Evolutionary conservation across 768 basidiomycete genomes (phyloP).

Genomic region (Russula ochroleuca): DNA sequence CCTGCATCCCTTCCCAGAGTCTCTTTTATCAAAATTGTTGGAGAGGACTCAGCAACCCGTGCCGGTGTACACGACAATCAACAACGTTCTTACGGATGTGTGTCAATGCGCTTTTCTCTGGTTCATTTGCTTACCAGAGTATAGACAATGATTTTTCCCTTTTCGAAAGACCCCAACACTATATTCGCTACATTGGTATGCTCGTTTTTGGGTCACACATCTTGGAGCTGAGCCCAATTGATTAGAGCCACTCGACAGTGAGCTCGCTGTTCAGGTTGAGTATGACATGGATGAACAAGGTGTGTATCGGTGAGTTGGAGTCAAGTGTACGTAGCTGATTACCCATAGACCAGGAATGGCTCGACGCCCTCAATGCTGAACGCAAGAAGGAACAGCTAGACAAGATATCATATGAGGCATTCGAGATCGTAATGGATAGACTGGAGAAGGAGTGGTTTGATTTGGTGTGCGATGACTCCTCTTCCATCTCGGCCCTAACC

Average conservation of each 20-base stretch:
- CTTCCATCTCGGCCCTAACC: conserved; percentile 5
- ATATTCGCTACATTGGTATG: conserved; percentile 87
- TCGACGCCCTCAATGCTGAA: conserved; percentile 78
- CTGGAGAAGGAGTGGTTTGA: conserved; percentile 99
- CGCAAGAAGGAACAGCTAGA: conserved; percentile 72
- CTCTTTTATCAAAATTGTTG: conserved; percentile 15
- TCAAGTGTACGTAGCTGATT: neutral
- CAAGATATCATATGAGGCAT: conserved; percentile 73
- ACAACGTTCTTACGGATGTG: conserved; percentile 39
- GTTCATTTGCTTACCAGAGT: conserved; percentile 14
- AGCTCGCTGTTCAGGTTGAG: conserved; percentile 89
- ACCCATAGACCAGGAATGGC: conserved; percentile 86
- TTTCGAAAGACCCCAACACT: conserved; percentile 75
- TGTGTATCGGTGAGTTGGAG: conserved; percentile 31
- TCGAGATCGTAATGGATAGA: conserved; percentile 96
- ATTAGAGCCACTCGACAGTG: conserved; percentile 85
- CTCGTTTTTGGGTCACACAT: conserved; percentile 5
- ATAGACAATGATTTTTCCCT: conserved; percentile 64
- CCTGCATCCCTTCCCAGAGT: conserved; percentile 31
- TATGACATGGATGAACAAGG: conserved; percentile 99
- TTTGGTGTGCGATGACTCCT: conserved; percentile 52
- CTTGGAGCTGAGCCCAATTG: conserved; percentile 5
- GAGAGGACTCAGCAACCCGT: conserved; percentile 41
- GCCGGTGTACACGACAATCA: conserved; percentile 61
- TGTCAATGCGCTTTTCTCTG: conserved; percentile 32